These are phyloP conservation scores for Wickerhamiella qilinensis DNA, from an alignment of 805 yeast species.

Conservation along the genomic window DNA sequence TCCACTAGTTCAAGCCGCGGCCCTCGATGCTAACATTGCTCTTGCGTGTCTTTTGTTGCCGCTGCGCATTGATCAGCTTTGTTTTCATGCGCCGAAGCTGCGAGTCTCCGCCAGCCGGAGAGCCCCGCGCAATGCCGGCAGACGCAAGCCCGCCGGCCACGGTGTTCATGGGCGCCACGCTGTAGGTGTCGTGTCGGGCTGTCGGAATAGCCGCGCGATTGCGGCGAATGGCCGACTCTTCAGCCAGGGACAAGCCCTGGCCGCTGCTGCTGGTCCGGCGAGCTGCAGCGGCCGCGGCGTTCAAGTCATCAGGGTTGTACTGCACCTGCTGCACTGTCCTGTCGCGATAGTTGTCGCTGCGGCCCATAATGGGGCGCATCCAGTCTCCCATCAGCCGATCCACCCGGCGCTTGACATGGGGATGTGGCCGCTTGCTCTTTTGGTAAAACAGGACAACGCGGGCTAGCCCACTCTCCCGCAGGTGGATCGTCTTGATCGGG, in stretches of 20 bases:
- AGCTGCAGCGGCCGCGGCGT: constrained; percentile 21
- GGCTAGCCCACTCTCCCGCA: constrained; percentile 88
- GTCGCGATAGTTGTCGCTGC: constrained; percentile 87
- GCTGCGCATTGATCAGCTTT: constrained; percentile 34
- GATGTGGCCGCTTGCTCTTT: constrained; percentile 76
- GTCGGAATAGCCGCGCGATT: constrained; percentile 94
- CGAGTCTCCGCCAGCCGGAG: constrained; percentile 48
- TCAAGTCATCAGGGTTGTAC: constrained; percentile 28
- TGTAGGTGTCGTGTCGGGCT: constrained; percentile 74
- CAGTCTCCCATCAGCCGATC: constrained; percentile 88
- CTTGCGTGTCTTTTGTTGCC: constrained; percentile 30
- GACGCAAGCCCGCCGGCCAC: constrained; percentile 29
- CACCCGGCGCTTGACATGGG: constrained; percentile 69
- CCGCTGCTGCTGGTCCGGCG: too few relatives aligned
- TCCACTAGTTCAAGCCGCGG: constrained; percentile 24
- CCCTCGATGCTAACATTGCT: constrained; percentile 75
- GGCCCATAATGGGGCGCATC: constrained; percentile 96
- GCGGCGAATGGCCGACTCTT: constrained; percentile 79
- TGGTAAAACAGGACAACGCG: constrained; percentile 88
- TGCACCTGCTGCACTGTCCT: constrained; percentile 52
- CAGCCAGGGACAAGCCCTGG: too few relatives aligned
- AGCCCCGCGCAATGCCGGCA: too few relatives aligned
- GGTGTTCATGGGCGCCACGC: constrained; percentile 73
- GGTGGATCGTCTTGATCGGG: constrained; percentile 90
- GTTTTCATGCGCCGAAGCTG: constrained; percentile 65